A percentile compares a stretch with the other conserved stretches of the same genome.
phyloP scores from a whole-genome alignment of 1,284 basidiomycete genomes.

The Chondrostereum purpureum region DNA sequence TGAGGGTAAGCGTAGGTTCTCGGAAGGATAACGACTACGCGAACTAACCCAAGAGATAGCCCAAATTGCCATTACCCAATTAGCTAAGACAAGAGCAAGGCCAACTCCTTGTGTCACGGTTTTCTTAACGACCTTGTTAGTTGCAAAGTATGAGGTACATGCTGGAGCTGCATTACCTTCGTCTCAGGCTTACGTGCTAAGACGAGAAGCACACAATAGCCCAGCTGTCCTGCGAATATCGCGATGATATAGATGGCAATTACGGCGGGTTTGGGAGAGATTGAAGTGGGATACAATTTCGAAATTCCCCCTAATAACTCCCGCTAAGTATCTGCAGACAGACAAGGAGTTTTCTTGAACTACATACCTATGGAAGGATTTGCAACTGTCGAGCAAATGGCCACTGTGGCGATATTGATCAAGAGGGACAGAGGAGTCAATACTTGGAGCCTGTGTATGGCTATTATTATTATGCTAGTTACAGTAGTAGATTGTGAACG shows the following conservation, averaged over 20 bases:
- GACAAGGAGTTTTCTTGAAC: too few species aligned
- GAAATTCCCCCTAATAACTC: slow-evolving; percentile 39
- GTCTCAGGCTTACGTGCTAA: slow-evolving; percentile 71
- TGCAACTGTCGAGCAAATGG: slow-evolving; percentile 50
- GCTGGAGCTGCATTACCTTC: slow-evolving; percentile 43
- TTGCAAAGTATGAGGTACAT: slow-evolving; percentile 4
- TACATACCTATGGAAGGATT: slow-evolving; percentile 53
- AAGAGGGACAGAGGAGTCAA: slow-evolving; percentile 72
- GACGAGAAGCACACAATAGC: slow-evolving; percentile 75
- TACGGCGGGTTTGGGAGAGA: slow-evolving; percentile 63
- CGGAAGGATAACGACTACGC: not conserved
- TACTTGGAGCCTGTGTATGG: slow-evolving; percentile 54
- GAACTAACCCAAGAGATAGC: slow-evolving; percentile 69
- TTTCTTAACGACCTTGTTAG: too few species aligned
- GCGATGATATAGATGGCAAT: slow-evolving; percentile 62
- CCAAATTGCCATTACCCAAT: slow-evolving; percentile 81
- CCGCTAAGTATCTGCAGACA: too few species aligned
- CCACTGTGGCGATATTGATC: slow-evolving; percentile 57
- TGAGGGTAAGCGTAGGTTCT: not conserved
- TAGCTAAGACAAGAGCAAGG: slow-evolving; percentile 69
- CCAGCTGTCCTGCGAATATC: slow-evolving; percentile 62
- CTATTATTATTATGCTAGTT: not conserved
- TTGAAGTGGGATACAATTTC: slow-evolving; percentile 56
- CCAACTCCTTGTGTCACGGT: slow-evolving; percentile 75
- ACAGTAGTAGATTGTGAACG: slow-evolving; percentile 6